Evolutionary conservation across 331 rosid genomes (phyloP).

Genomic region (Cydonia oblonga): DNA sequence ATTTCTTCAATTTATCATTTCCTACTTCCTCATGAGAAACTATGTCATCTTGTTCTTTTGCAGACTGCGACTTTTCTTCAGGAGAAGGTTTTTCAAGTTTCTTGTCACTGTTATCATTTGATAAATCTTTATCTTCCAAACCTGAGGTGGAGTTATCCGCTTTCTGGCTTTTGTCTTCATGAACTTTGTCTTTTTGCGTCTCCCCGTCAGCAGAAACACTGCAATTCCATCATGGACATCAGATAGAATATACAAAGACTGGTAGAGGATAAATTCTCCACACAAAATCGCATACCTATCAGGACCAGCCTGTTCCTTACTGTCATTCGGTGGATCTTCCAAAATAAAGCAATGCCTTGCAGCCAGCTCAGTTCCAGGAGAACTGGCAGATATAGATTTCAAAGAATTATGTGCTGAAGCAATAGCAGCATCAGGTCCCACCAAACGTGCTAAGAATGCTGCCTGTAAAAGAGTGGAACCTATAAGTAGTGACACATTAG

Average conservation of each 20-base stretch:
- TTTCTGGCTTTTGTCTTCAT: constrained; percentile 29
- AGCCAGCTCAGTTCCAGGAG: constrained; percentile 65
- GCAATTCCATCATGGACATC: constrained; percentile 20
- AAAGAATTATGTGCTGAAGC: constrained; percentile 70
- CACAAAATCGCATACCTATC: constrained; percentile 42
- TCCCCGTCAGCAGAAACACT: constrained; percentile 38
- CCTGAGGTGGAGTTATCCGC: constrained; percentile 25
- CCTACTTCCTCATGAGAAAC: constrained; percentile 23
- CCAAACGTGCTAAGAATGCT: constrained; percentile 58
- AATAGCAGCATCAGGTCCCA: constrained; percentile 66
- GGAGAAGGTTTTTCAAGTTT: constrained; percentile 31
- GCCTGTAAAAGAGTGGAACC: constrained; percentile 45
- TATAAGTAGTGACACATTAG: background rate
- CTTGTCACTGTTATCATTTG: constrained; percentile 21
- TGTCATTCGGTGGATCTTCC: constrained; percentile 65
- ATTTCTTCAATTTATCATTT: constrained; percentile 26
- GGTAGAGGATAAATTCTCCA: constrained; percentile 7
- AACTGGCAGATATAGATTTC: constrained; percentile 49
- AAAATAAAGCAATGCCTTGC: constrained; percentile 61
- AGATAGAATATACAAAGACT: constrained; percentile 12
- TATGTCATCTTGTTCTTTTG: constrained; percentile 29
- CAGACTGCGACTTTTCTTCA: constrained; percentile 29
- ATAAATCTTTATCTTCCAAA: constrained; percentile 30
- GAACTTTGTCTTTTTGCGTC: constrained; percentile 23
- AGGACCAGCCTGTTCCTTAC: constrained; percentile 33